phyloP scores from a whole-genome alignment of 2,329 filamentous ascomycete genomes.

The Penicillium verrucosum region DNA sequence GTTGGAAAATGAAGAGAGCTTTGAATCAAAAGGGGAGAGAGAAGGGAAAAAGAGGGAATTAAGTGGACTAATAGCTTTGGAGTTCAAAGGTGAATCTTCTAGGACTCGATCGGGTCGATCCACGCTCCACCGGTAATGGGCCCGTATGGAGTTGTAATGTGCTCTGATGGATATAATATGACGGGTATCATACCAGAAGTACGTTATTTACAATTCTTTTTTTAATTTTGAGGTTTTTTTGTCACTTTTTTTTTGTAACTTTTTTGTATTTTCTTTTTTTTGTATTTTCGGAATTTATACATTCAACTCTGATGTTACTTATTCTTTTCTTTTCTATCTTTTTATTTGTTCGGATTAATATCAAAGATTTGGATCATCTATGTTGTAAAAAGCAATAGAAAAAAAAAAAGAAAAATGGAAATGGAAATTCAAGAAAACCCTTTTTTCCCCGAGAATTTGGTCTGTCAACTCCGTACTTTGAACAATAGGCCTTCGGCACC shows the following conservation, averaged over 20 bases:
- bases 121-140: slow-evolving; percentile 18
- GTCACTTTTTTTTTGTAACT: background rate
- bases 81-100: slow-evolving; percentile 20
- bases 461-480: background rate
- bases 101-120: slow-evolving; percentile 29
- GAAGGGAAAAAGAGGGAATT: slow-evolving; percentile 8
- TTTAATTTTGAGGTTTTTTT: background rate
- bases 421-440: background rate
- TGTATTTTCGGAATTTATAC: background rate
- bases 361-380: background rate
- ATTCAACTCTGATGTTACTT: background rate
- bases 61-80: slow-evolving; percentile 18
- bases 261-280: background rate
- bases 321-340: background rate
- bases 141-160: slow-evolving; percentile 5
- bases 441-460: background rate
- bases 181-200: background rate
- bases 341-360: background rate
- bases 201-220: background rate
- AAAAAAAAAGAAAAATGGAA: background rate
- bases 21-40: slow-evolving; percentile 6
- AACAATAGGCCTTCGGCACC: background rate
- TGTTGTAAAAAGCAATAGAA: background rate
- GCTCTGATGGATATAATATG: slow-evolving; percentile 4
- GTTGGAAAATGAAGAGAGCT: background rate